Evolutionary conservation across 345 rosid genomes (phyloP), one percentile per base, ranked within the genome.

Genomic region (Hevea brasiliensis): DNA sequence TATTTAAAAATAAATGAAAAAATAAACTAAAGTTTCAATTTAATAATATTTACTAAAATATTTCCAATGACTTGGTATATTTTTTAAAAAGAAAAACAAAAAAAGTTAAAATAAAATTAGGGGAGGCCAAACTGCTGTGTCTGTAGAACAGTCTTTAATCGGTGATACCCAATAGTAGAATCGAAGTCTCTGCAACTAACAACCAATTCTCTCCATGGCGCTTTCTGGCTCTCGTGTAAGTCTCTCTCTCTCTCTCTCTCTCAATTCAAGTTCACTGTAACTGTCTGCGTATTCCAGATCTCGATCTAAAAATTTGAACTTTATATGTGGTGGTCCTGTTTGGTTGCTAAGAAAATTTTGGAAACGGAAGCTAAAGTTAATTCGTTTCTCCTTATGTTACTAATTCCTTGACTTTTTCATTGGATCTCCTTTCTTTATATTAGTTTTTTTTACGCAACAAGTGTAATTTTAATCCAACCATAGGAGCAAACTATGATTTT

Each of bases 191-290:
- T 66, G 70, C 70, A 47, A 48, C 57, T 47, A 66, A 21, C 55
- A 27, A 23, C 5, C 55, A 15, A 10, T 66, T 47, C 23, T 14
- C 5, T 17, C 70, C 17, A 66, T 66, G 70, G 70, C 70, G 54
- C 20, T 65, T n/a, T 65, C 50, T 47, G 68, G 37, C 56, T 66
- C 70, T 66, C 40, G 40, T 10, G 70, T 66, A 66, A 66, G 70
- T 66, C 51, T 66, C 41, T 44, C n/a, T 65, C 51, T 44, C 65
- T 61, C n/a, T 32, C 12, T 27, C 7, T 58, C 20, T 0, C 47
- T 26, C 12, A 62, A 21, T 63, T n/a, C 1, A 42, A 32, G 7
- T 29, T 60, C 64, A 60, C 64, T 32, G 9, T 29, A 7, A 60
- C 20, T 60, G 64, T 35, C 15, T 35, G 27, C 21, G 65, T 24